phyloP scores from a whole-genome alignment of 441 rosid species.

The Macaranga tanarius region DNA sequence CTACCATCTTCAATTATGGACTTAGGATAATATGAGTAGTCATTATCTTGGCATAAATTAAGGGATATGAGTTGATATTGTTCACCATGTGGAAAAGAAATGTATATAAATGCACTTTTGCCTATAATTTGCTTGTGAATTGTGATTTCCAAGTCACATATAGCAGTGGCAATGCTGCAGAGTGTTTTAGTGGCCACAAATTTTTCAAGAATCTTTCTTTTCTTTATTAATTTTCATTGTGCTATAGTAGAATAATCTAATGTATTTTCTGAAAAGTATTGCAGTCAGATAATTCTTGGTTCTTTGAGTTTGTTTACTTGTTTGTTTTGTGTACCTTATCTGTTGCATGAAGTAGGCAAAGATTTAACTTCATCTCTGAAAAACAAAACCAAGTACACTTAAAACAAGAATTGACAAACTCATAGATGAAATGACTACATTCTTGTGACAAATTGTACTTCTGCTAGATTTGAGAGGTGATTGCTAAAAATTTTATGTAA shows the following conservation, averaged over 20 bases:
- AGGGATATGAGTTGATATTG: not conserved
- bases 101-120: not conserved
- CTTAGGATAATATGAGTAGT: not conserved
- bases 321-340: not conserved
- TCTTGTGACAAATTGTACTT: slow-evolving; percentile 22
- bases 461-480: slow-evolving; percentile 8
- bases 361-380: not conserved
- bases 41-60: not conserved
- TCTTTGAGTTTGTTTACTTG: not conserved
- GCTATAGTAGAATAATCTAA: too few species aligned
- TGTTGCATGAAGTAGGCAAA: not conserved
- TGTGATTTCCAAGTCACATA: not conserved
- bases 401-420: slow-evolving; percentile 20
- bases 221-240: too few species aligned
- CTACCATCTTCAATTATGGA: not conserved
- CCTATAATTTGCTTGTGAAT: not conserved
- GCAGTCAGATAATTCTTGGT: not conserved
- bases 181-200: not conserved
- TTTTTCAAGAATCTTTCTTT: too few species aligned
- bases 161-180: not conserved
- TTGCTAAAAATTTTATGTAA: slow-evolving; percentile 14
- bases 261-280: not conserved
- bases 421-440: slow-evolving; percentile 20
- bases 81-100: not conserved
- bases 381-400: slow-evolving; percentile 16